A percentile compares a stretch with the other conserved stretches of the same genome.
Evolutionary conservation across 2,329 filamentous ascomycete species (phyloP).

Genomic region (Calonectria naviculata): DNA sequence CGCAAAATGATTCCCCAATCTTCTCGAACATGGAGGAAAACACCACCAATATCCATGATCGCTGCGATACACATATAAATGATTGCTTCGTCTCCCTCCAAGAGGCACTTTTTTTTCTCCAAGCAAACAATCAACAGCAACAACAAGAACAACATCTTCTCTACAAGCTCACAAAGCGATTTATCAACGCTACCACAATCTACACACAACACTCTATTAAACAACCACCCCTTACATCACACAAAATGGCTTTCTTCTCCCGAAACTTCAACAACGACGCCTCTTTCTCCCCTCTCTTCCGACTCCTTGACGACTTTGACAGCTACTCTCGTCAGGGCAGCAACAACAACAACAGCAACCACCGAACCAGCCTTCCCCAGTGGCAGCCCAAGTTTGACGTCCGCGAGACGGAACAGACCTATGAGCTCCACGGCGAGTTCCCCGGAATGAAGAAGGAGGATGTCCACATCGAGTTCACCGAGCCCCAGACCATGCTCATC

Average conservation of each 20-base stretch:
- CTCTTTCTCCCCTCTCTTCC: conserved; percentile 71
- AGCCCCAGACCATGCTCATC: conserved; percentile 78
- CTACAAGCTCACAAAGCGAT: conserved; percentile 39
- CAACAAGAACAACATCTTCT: conserved; percentile 25
- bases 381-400: conserved; percentile 86
- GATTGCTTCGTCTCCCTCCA: conserved; percentile 23
- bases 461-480: conserved; percentile 82
- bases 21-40: conserved; percentile 33
- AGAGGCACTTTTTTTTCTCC: conserved; percentile 34
- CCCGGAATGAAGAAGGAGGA: conserved; percentile 80
- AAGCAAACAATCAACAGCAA: conserved; percentile 35
- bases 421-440: conserved; percentile 85
- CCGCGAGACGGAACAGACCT: conserved; percentile 73
- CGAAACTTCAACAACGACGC: conserved; percentile 59
- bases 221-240: conserved; percentile 27
- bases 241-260: conserved; percentile 71
- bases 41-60: conserved; percentile 12
- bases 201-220: conserved; percentile 22
- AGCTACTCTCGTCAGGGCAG: conserved; percentile 63
- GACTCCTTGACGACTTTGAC: conserved; percentile 73
- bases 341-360: too few species aligned
- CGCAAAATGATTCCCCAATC: conserved; percentile 25
- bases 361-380: conserved; percentile 52
- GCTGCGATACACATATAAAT: conserved; percentile 44
- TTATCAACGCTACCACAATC: conserved; percentile 35